Conservation (phyloP, 208 protist species). For the Vickermania ingenoplastis region DNA sequence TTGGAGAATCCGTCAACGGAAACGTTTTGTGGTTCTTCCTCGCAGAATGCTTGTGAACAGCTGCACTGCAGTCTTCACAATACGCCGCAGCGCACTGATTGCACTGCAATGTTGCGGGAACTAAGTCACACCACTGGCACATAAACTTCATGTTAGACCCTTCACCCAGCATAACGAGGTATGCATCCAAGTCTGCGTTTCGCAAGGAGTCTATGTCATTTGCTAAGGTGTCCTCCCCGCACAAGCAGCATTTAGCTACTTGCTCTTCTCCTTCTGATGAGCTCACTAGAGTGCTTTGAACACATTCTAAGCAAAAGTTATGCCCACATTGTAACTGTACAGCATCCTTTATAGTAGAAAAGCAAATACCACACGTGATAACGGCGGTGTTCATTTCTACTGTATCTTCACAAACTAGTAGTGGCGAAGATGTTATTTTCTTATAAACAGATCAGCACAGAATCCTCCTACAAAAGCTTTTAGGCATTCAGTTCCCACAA, state of each 20-base stretch:
- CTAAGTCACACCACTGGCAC: constrained; percentile 78
- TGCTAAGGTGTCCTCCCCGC: constrained; percentile 15
- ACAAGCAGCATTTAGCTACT: constrained; percentile 45
- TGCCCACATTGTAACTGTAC: constrained; percentile 50
- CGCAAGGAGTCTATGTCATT: constrained; percentile 24
- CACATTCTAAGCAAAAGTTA: constrained; percentile 47
- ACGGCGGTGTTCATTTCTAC: too few species aligned
- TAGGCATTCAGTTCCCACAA: too few species aligned
- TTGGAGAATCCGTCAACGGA: constrained; percentile 22
- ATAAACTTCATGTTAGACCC: constrained; percentile 19
- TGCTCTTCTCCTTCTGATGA: constrained; percentile 23
- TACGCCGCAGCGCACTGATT: constrained; percentile 57
- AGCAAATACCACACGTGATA: constrained; percentile 74
- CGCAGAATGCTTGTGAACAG: constrained; percentile 68
- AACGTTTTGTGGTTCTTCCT: constrained; percentile 42
- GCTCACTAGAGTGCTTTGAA: constrained; percentile 28
- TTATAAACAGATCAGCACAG: too few species aligned
- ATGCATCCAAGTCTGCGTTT: constrained; percentile 27
- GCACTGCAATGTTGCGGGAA: constrained; percentile 40
- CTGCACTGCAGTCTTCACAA: constrained; percentile 53
- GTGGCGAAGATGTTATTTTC: too few species aligned
- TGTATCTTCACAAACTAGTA: too few species aligned
- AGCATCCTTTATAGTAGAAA: constrained; percentile 42
- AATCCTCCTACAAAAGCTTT: too few species aligned
- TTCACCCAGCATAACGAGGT: constrained; percentile 27